These are phyloP conservation scores for Plasmodium vinckei DNA, from an alignment of 169 alveolate species.

Conservation along the genomic window DNA sequence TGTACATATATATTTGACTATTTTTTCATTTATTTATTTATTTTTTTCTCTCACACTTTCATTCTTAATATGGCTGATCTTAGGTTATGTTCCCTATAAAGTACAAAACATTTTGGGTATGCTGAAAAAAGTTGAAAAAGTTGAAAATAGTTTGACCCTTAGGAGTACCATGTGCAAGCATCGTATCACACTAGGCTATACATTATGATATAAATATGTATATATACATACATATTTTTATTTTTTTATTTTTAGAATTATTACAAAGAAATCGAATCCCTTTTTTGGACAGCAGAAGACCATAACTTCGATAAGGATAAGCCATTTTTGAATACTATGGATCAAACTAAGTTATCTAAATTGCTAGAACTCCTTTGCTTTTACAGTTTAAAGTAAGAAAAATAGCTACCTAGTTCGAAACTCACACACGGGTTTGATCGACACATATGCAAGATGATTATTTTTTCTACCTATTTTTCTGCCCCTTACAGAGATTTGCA, in stretches of 20 bases:
- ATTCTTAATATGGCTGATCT: no score
- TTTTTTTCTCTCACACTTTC: not conserved
- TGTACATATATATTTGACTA: not conserved
- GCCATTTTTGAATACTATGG: slow-evolving; percentile 43
- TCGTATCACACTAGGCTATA: not conserved
- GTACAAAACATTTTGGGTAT: slow-evolving; percentile 89
- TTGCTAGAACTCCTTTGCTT: slow-evolving; percentile 74
- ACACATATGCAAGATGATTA: not conserved
- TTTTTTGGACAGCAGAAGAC: slow-evolving; percentile 93
- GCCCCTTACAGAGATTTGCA: slow-evolving; percentile 36
- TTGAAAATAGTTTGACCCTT: not conserved
- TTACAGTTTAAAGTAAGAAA: slow-evolving; percentile 65
- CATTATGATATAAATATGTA: slow-evolving; percentile 1
- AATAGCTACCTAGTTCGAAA: not conserved
- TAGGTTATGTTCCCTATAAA: slow-evolving; percentile 89
- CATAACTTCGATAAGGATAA: slow-evolving; percentile 88
- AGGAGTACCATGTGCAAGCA: not conserved
- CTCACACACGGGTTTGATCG: not conserved
- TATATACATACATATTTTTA: not conserved
- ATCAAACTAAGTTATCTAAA: slow-evolving; percentile 60
- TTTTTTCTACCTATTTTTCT: not conserved
- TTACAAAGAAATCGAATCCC: slow-evolving; percentile 89
- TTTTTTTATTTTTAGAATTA: slow-evolving; percentile 75
- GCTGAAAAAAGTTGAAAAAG: not conserved
- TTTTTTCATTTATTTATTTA: not conserved